phyloP scores from a whole-genome alignment of 1,284 basidiomycete species.

The Puccinia triticina region DNA sequence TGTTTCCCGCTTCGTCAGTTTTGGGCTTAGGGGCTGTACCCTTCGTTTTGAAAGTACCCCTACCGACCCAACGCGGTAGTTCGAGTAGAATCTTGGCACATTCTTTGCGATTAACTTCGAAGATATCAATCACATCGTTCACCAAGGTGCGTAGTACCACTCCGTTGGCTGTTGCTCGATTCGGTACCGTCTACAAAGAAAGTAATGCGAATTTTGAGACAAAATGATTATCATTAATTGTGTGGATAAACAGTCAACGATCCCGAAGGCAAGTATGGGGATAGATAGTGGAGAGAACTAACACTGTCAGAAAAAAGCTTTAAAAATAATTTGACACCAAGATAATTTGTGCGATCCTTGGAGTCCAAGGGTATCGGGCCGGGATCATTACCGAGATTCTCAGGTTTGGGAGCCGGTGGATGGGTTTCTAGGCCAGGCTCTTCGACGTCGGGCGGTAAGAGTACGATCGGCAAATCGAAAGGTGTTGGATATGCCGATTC shows the following conservation, averaged over 20 bases:
- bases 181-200: conserved; percentile 72
- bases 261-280: not conserved
- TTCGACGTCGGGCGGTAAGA: conserved; percentile 83
- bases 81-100: conserved; percentile 83
- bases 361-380: conserved; percentile 64
- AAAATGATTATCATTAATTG: not conserved
- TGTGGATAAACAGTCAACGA: conserved; percentile 47
- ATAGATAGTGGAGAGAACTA: conserved; percentile 56
- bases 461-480: conserved; percentile 74
- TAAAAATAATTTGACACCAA: conserved; percentile 59
- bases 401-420: conserved; percentile 66
- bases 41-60: conserved; percentile 77
- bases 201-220: not conserved
- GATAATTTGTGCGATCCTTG: conserved; percentile 46
- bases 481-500: conserved; percentile 64
- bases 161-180: conserved; percentile 72
- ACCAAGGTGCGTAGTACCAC: conserved; percentile 78
- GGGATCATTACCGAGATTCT: conserved; percentile 74
- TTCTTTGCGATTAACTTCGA: conserved; percentile 95
- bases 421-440: conserved; percentile 70
- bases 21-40: conserved; percentile 28
- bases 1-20: conserved; percentile 54
- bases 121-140: conserved; percentile 84
- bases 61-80: conserved; percentile 79
- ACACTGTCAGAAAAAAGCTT: conserved; percentile 79